These are phyloP conservation scores for Neopestalotiopsis sp. DNA, from an alignment of 2,329 filamentous ascomycete genomes.

Conservation along the genomic window DNA sequence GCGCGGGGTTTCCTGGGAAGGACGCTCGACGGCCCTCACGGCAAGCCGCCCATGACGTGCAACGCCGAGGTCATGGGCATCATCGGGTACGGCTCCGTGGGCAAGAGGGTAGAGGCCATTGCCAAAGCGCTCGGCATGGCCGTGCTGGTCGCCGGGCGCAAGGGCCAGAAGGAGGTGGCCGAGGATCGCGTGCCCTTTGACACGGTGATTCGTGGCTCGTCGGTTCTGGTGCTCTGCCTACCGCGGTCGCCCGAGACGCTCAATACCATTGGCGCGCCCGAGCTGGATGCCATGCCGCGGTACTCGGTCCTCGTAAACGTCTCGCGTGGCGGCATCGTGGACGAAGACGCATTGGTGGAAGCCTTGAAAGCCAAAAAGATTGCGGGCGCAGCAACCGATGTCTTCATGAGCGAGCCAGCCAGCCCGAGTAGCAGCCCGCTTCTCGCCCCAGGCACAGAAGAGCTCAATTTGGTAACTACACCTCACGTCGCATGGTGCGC, in stretches of 20 bases:
- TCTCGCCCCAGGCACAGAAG: constrained; percentile 29
- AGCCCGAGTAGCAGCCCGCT: constrained; percentile 28
- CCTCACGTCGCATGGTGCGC: constrained; percentile 39
- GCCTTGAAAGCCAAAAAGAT: constrained; percentile 34
- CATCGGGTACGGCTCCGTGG: constrained; percentile 38
- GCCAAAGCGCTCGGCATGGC: constrained; percentile 34
- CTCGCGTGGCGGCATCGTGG: constrained; percentile 38
- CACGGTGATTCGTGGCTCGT: constrained; percentile 30
- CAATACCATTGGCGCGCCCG: constrained; percentile 30
- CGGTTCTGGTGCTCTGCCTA: constrained; percentile 34
- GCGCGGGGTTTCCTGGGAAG: constrained; percentile 30
- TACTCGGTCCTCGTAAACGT: constrained; percentile 36
- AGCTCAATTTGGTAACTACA: constrained; percentile 36
- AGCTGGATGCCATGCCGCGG: constrained; percentile 32
- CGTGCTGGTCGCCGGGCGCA: constrained; percentile 33
- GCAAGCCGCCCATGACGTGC: constrained; percentile 31
- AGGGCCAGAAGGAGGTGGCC: constrained; percentile 25
- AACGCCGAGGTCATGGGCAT: constrained; percentile 35
- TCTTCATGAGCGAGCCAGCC: constrained; percentile 35
- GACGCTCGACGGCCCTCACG: constrained; percentile 31
- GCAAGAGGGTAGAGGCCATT: constrained; percentile 28
- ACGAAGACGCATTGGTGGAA: constrained; percentile 34
- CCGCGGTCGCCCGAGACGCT: constrained; percentile 35
- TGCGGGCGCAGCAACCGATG: constrained; percentile 36
- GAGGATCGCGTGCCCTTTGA: constrained; percentile 34